phyloP scores from a whole-genome alignment of 2,329 filamentous ascomycete genomes.

The Botrytis medusae region DNA sequence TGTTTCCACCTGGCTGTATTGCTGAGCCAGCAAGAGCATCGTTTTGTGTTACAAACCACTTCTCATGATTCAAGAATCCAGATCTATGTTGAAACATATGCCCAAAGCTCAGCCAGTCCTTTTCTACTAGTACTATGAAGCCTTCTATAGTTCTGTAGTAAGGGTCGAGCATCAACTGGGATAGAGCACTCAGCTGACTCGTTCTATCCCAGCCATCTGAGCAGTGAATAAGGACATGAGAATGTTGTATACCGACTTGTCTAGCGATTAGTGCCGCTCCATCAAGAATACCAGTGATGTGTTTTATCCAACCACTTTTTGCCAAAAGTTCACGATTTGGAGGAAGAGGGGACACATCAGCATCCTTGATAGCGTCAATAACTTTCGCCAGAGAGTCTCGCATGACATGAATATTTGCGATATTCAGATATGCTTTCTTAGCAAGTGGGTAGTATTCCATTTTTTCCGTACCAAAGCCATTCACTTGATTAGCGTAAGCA shows the following conservation, averaged over 20 bases:
- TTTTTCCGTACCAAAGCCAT: slow-evolving; percentile 92
- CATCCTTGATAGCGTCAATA: slow-evolving; percentile 86
- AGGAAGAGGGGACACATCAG: slow-evolving; percentile 78
- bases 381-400: slow-evolving; percentile 84
- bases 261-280: slow-evolving; percentile 82
- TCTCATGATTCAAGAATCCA: slow-evolving; percentile 83
- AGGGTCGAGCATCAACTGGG: slow-evolving; percentile 91
- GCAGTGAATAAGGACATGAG: slow-evolving; percentile 94
- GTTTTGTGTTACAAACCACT: slow-evolving; percentile 88
- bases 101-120: slow-evolving; percentile 96
- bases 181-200: slow-evolving; percentile 86
- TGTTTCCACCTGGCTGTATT: slow-evolving; percentile 60
- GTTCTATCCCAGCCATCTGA: slow-evolving; percentile 99
- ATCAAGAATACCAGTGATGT: slow-evolving; percentile 80
- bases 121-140: slow-evolving; percentile 92
- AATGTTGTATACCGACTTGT: slow-evolving; percentile 87
- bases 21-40: slow-evolving; percentile 68
- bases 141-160: slow-evolving; percentile 93
- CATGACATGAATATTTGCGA: slow-evolving; percentile 99
- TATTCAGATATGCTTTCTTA: slow-evolving; percentile 87
- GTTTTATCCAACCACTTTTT: slow-evolving; percentile 87
- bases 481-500: slow-evolving; percentile 88
- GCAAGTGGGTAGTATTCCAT: slow-evolving; percentile 97
- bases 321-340: slow-evolving; percentile 78
- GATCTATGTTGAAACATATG: slow-evolving; percentile 97